Conservation (phyloP, 2,329 filamentous ascomycete species). For the Alternaria sp. region DNA sequence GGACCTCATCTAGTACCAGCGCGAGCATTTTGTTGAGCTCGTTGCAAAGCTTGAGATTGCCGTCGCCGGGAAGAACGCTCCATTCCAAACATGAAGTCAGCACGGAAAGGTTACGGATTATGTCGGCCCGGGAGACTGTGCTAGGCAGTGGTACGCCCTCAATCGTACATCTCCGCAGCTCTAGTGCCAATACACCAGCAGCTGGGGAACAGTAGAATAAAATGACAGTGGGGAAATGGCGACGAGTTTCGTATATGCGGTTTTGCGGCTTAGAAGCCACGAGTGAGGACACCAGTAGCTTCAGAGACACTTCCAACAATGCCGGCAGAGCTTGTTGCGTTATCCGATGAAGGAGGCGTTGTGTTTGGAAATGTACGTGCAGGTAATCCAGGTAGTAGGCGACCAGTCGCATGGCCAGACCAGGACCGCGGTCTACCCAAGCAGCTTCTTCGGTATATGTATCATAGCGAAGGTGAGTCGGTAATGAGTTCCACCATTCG, state of each 20-base stretch:
- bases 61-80: slow-evolving; percentile 42
- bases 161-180: slow-evolving; percentile 43
- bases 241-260: slow-evolving; percentile 34
- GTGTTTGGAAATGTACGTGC: slow-evolving; percentile 43
- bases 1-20: slow-evolving; percentile 43
- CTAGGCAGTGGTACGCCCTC: slow-evolving; percentile 38
- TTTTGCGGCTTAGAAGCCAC: slow-evolving; percentile 43
- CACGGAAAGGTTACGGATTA: slow-evolving; percentile 46
- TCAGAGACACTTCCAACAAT: slow-evolving; percentile 42
- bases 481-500: slow-evolving; percentile 36
- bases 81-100: slow-evolving; percentile 45
- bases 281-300: slow-evolving; percentile 39
- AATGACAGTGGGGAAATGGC: slow-evolving; percentile 43
- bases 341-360: slow-evolving; percentile 41
- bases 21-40: slow-evolving; percentile 48
- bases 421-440: slow-evolving; percentile 35
- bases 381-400: slow-evolving; percentile 44
- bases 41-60: slow-evolving; percentile 44
- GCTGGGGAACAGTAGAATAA: slow-evolving; percentile 47
- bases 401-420: slow-evolving; percentile 35
- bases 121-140: slow-evolving; percentile 41
- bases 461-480: slow-evolving; percentile 44
- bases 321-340: slow-evolving; percentile 40
- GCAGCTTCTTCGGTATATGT: slow-evolving; percentile 40
- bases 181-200: slow-evolving; percentile 43